Conservation (phyloP, 306 rosid species). For the Begonia masoniana region DNA sequence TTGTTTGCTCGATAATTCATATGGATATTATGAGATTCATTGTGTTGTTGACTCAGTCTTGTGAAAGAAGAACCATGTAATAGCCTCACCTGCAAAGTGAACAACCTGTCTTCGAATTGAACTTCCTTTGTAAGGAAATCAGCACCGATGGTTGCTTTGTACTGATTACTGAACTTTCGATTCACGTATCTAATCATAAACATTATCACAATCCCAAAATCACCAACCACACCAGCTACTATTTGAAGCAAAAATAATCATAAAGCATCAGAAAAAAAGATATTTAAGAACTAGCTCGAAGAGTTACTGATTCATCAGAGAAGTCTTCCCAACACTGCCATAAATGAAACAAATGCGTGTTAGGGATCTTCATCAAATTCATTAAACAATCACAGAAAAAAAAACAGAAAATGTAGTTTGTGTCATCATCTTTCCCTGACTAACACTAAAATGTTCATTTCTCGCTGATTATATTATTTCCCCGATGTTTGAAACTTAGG, state of each 20-base stretch:
- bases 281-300: constrained; percentile 17
- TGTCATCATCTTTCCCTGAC: neutral
- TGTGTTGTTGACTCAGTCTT: too few relatives aligned
- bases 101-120: constrained; percentile 93
- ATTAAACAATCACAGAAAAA: neutral
- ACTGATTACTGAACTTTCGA: constrained; percentile 97
- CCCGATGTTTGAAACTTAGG: neutral
- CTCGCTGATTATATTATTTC: neutral
- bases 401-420: constrained; percentile 1
- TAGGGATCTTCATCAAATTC: constrained; percentile 6
- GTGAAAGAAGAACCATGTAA: too few relatives aligned
- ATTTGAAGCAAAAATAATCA: neutral
- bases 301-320: constrained; percentile 89
- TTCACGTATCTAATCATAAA: constrained; percentile 68
- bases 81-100: constrained; percentile 83
- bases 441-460: neutral
- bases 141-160: constrained; percentile 97
- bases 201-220: constrained; percentile 2
- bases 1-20: too few relatives aligned
- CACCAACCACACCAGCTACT: constrained; percentile 1
- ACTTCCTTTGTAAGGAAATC: constrained; percentile 99
- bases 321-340: constrained; percentile 98
- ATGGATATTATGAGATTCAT: too few relatives aligned
- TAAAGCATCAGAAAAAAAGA: constrained; percentile 3
- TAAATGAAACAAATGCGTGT: neutral